Percentiles rank a stretch among this genome's conserved stretches.
These are phyloP conservation scores for Spencermartinsiella europaea DNA, from an alignment of 805 yeast species.

Conservation along the genomic window DNA sequence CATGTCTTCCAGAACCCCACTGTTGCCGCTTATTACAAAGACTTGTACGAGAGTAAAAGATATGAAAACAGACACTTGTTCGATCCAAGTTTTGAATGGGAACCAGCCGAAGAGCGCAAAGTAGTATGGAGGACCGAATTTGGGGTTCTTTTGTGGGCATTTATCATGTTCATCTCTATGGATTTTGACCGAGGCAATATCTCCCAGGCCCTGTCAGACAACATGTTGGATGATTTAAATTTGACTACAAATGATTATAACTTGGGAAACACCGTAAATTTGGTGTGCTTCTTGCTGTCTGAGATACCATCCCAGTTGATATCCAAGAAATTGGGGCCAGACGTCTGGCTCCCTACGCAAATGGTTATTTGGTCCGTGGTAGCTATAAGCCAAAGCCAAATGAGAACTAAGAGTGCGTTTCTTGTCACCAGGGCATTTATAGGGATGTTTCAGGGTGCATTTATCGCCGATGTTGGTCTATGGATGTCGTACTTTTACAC, in stretches of 20 bases:
- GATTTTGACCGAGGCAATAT: slow-evolving; percentile 57
- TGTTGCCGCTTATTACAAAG: slow-evolving; percentile 42
- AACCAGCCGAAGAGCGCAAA: slow-evolving; percentile 44
- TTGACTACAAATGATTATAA: slow-evolving; percentile 55
- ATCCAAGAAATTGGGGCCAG: slow-evolving; percentile 60
- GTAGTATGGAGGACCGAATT: slow-evolving; percentile 50
- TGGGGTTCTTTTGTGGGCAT: slow-evolving; percentile 51
- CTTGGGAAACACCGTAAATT: slow-evolving; percentile 52
- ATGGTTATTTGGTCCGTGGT: slow-evolving; percentile 52
- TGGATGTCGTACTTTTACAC: slow-evolving; percentile 68
- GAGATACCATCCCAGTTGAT: slow-evolving; percentile 67
- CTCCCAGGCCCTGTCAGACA: slow-evolving; percentile 54
- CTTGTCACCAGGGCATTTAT: slow-evolving; percentile 42
- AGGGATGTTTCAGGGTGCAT: slow-evolving; percentile 61
- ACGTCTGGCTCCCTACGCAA: slow-evolving; percentile 58
- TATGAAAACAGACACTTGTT: slow-evolving; percentile 31
- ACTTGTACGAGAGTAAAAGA: slow-evolving; percentile 42
- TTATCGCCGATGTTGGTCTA: slow-evolving; percentile 57
- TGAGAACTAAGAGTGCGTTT: slow-evolving; percentile 40
- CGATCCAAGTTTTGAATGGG: slow-evolving; percentile 57
- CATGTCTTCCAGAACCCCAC: slow-evolving; percentile 43
- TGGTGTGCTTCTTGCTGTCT: slow-evolving; percentile 52
- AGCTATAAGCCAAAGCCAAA: slow-evolving; percentile 49
- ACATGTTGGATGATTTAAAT: slow-evolving; percentile 46
- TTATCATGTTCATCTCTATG: slow-evolving; percentile 53